A percentile compares a stretch with the other conserved stretches of the same genome.
Conservation (phyloP, 2,329 filamentous ascomycete genomes). For the Fulvia fulva region DNA sequence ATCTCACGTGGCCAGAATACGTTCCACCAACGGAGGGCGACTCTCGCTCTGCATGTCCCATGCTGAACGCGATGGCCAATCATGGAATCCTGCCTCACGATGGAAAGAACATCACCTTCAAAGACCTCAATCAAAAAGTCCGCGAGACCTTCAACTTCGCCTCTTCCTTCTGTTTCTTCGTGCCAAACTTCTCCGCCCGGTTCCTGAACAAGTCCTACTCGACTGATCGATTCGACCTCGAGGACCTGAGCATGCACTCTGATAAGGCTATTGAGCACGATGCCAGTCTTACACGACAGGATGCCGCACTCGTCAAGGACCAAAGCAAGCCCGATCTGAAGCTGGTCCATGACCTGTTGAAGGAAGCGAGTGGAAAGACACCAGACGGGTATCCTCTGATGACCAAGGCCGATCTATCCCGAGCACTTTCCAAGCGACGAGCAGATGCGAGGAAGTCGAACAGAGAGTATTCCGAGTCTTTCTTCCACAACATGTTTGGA, state of each 20-base stretch:
- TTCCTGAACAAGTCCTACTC: constrained; percentile 29
- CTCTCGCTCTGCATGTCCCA: constrained; percentile 30
- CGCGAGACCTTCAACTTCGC: constrained; percentile 31
- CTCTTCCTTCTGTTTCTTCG: constrained; percentile 29
- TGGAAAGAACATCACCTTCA: constrained; percentile 29
- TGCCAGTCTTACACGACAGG: constrained; percentile 31
- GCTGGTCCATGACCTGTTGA: constrained; percentile 35
- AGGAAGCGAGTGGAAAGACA: constrained; percentile 35
- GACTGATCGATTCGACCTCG: constrained; percentile 26
- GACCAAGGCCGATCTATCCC: constrained; percentile 37
- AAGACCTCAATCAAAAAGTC: constrained; percentile 24
- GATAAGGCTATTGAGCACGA: constrained; percentile 29
- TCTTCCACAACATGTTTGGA: constrained; percentile 40
- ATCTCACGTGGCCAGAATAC: constrained; percentile 37
- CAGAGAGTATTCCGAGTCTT: constrained; percentile 30
- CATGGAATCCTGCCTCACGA: constrained; percentile 31
- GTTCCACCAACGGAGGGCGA: constrained; percentile 36
- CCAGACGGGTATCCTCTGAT: constrained; percentile 31
- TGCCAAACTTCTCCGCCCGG: constrained; percentile 26
- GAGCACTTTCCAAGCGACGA: constrained; percentile 33
- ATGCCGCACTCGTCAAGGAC: constrained; percentile 35
- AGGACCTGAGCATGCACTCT: constrained; percentile 25
- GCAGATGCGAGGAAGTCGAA: constrained; percentile 36
- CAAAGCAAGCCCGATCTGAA: constrained; percentile 37
- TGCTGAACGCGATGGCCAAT: constrained; percentile 31